These are phyloP conservation scores for Fragosphaeria purpurea DNA, from an alignment of 2,329 filamentous ascomycete species.

Conservation along the genomic window DNA sequence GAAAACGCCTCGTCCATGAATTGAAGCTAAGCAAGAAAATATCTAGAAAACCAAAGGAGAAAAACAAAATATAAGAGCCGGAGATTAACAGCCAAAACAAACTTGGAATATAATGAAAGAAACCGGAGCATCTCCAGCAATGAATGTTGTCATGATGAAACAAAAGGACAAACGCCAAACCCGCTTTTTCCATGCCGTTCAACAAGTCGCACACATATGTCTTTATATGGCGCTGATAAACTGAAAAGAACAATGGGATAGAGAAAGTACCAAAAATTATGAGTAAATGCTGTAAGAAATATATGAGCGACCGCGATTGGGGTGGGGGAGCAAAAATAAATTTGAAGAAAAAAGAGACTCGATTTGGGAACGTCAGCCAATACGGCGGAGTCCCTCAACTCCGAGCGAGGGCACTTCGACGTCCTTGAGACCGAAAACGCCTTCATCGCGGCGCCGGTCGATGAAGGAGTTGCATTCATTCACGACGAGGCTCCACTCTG, in stretches of 20 bases:
- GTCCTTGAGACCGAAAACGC: slow-evolving; percentile 53
- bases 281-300: background rate
- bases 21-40: background rate
- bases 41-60: background rate
- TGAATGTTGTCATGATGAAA: too few species aligned
- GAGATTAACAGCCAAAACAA: too few species aligned
- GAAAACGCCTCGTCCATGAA: too few species aligned
- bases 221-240: background rate
- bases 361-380: slow-evolving; percentile 1
- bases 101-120: too few species aligned
- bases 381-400: slow-evolving; percentile 46
- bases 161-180: background rate
- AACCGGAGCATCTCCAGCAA: too few species aligned
- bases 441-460: slow-evolving; percentile 64
- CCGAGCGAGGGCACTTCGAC: slow-evolving; percentile 60
- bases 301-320: too few species aligned
- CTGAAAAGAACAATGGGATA: too few species aligned
- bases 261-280: too few species aligned
- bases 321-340: background rate
- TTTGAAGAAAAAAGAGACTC: background rate
- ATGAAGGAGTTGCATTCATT: slow-evolving; percentile 75
- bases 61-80: background rate
- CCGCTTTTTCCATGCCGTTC: slow-evolving; percentile 8
- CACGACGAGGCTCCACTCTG: slow-evolving; percentile 68
- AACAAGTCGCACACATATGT: too few species aligned